Base-by-base conservation (phyloP, 495 filamentous ascomycete species). In the Margaritispora aquatica region DNA sequence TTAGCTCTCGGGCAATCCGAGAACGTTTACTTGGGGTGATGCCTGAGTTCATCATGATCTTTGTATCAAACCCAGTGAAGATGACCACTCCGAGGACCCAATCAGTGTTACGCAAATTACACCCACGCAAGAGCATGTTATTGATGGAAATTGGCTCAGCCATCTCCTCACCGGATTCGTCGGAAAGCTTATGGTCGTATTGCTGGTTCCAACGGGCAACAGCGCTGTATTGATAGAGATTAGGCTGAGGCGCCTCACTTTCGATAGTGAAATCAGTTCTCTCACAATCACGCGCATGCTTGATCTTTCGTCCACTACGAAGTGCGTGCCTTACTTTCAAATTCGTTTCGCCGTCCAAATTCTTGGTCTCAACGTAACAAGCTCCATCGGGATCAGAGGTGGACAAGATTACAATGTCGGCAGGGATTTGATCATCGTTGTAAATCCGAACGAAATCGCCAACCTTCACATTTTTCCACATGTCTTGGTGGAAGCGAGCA, bases 1-100 rank as follows among this genome's bases (percentile, higher is more conserved):
- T 97, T 48, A 99, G 77, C 67, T 96, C 92, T 63, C 88, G 88
- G 34, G 90, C 87, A 67, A 99, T 92, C 50, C 89, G 84, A 46
- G 95, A 82, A 61, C 93, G 87, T 74, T 99, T 99, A 63, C 84
- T 95, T 9, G 95, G 95, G n/a, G 95, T 97, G 49, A 90, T 89
- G 55, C 95, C 95, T 11, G 95, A 87, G 70, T 99, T 99, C 74
- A 97, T 87, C 95, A 99, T 99, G 71, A 97, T 97, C 76, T 97
- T 99, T 21, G 95, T 96, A 66, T 99, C 95, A 64, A 88, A 86
- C 38, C 95, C 95, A 23, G 95, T 99, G 77, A 96, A 99, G 36
- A 96, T 76, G 50, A 97, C 95, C n/a, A 99, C 80, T 57, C 93
- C 95, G 26, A 99, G 83, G 53, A 89, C 80, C 95, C 95, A 99